Conservation (phyloP, 1,139 yeast genomes). For the Saccharomyces hybrid region DNA sequence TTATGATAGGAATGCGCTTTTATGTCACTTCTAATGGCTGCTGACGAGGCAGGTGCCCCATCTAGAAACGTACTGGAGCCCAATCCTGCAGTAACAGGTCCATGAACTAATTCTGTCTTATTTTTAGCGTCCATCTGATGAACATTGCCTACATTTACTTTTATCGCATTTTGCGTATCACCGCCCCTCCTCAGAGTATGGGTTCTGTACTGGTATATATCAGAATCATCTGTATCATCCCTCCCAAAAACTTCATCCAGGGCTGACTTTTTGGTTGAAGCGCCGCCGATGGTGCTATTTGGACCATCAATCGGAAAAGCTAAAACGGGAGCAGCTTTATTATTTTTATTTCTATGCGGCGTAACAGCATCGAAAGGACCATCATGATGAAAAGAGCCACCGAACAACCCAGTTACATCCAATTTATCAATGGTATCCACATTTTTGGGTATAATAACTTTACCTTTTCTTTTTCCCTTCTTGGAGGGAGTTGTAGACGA, state of each 20-base stretch:
- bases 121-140: constrained; percentile 62
- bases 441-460: constrained; percentile 38
- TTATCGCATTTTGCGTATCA: constrained; percentile 35
- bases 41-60: constrained; percentile 87
- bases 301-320: constrained; percentile 97
- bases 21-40: constrained; percentile 37
- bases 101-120: constrained; percentile 72
- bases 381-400: constrained; percentile 96
- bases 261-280: constrained; percentile 30
- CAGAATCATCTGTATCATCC: constrained; percentile 17
- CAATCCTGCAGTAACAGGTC: constrained; percentile 75
- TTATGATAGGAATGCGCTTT: constrained; percentile 14
- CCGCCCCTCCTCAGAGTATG: constrained; percentile 51
- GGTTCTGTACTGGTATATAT: constrained; percentile 60
- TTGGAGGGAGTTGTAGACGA: constrained; percentile 15
- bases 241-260: constrained; percentile 31
- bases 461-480: constrained; percentile 41
- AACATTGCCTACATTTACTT: constrained; percentile 42
- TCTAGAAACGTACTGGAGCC: constrained; percentile 91
- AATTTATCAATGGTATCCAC: constrained; percentile 90
- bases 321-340: constrained; percentile 78
- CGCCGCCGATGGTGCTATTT: constrained; percentile 74
- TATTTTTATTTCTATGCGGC: constrained; percentile 85
- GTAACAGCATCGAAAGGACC: constrained; percentile 99
- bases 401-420: constrained; percentile 92